phyloP scores from a whole-genome alignment of 345 rosid genomes.

The Aquilaria yunnanensis region DNA sequence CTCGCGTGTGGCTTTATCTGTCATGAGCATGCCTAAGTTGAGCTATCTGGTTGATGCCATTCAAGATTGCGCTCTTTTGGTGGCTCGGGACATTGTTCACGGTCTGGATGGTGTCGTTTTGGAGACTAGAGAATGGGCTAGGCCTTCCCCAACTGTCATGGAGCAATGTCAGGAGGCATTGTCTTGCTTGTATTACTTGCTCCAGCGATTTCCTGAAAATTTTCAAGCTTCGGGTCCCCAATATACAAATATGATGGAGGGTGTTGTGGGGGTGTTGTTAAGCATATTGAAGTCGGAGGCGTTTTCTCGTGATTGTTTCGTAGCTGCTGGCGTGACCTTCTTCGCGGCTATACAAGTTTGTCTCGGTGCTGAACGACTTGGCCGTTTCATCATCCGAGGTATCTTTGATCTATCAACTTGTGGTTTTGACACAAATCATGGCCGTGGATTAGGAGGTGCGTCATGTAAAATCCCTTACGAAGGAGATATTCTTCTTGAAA shows the following conservation, averaged over 20 bases:
- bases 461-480: slow-evolving; percentile 50
- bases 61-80: slow-evolving; percentile 66
- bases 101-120: slow-evolving; percentile 60
- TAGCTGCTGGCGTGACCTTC: slow-evolving; percentile 88
- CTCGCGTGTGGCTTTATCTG: slow-evolving; percentile 73
- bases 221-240: slow-evolving; percentile 36
- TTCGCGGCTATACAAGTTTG: slow-evolving; percentile 84
- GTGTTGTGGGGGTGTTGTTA: slow-evolving; percentile 45
- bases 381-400: slow-evolving; percentile 61
- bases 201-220: slow-evolving; percentile 67
- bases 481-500: slow-evolving; percentile 58
- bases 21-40: slow-evolving; percentile 86
- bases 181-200: slow-evolving; percentile 90
- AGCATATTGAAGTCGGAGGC: slow-evolving; percentile 55
- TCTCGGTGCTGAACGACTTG: slow-evolving; percentile 60
- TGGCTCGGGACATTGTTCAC: slow-evolving; percentile 59
- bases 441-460: slow-evolving; percentile 25
- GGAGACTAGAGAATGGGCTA: slow-evolving; percentile 51
- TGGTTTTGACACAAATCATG: slow-evolving; percentile 21
- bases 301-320: slow-evolving; percentile 85
- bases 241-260: slow-evolving; percentile 44
- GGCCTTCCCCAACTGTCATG: slow-evolving; percentile 88
- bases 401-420: slow-evolving; percentile 35
- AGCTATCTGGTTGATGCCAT: slow-evolving; percentile 69
- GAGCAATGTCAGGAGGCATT: slow-evolving; percentile 94